Evolutionary conservation across 129 eudicot species (phyloP).

Genomic region (Artemisia argyi): DNA sequence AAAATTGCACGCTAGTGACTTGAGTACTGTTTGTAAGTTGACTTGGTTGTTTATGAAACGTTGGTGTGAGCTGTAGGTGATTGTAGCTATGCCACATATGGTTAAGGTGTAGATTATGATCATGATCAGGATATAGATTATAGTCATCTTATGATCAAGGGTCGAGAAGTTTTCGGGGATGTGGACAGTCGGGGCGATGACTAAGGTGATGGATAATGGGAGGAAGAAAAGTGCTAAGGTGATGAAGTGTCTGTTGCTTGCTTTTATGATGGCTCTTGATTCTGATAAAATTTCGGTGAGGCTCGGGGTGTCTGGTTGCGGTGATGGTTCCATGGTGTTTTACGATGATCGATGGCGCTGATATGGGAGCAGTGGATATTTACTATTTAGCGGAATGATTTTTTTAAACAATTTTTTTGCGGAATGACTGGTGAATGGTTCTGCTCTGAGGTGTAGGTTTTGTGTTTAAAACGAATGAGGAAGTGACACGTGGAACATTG

Average conservation of each 20-base stretch:
- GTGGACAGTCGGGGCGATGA: neutral
- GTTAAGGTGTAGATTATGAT: slow-evolving; percentile 27
- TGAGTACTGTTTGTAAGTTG: slow-evolving; percentile 36
- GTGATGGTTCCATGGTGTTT: slow-evolving; percentile 4
- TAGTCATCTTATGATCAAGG: neutral
- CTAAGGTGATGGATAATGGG: slow-evolving; percentile 47
- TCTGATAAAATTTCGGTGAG: slow-evolving; percentile 43
- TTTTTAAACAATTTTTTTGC: too few species aligned
- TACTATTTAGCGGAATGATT: too few species aligned
- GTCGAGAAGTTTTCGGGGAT: neutral
- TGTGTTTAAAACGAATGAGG: too few species aligned
- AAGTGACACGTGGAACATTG: too few species aligned
- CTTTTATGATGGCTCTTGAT: slow-evolving; percentile 38
- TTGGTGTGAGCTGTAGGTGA: slow-evolving; percentile 55
- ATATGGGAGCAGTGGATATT: too few species aligned
- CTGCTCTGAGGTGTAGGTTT: too few species aligned
- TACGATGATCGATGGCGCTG: too few species aligned
- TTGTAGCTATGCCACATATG: slow-evolving; percentile 40
- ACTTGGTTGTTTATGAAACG: slow-evolving; percentile 55
- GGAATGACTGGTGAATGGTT: too few species aligned
- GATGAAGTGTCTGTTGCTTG: slow-evolving; percentile 57
- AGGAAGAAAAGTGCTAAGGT: slow-evolving; percentile 65
- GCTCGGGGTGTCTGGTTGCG: too few species aligned
- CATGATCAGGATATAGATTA: slow-evolving; percentile 16
- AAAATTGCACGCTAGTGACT: slow-evolving; percentile 37